Evolutionary conservation across 176 grass and related monocot species (phyloP), one percentile per base, ranked within the genome.

Genomic region (Rhynchospora pubera): DNA sequence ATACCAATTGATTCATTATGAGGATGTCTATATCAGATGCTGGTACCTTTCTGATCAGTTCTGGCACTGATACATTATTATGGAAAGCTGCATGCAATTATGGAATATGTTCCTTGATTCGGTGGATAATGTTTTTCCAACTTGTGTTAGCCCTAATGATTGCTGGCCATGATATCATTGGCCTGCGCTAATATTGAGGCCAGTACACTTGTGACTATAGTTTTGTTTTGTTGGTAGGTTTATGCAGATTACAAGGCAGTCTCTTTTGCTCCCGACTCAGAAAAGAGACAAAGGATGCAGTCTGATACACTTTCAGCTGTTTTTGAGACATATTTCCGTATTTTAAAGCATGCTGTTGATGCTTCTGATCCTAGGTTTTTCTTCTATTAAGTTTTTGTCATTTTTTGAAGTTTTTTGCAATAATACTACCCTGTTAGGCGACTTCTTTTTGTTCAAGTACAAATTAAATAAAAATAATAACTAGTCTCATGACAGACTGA

Each of bases 291-390:
- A 85, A 84, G 70, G 47, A 91, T 93, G 88, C 96, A 98, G 34
- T 90, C 86, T 28, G 96, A 95, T 92, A 87, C 89, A 77, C 84
- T 95, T 3, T 85, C 92, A 77, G 85, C 96, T 81, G 84, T 95
- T 78, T 99, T 99, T 88, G 89, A 99, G 83, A 91, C 87, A 1
- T 99, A 95, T 84, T 99, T 99, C 59, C 92, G 96, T 47, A 95
- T 97, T 85, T 88, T 99, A 85, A 93, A 91, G 55, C 85, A 93
- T 86, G 89, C 82, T 82, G 76, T 93, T 45, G 76, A 50, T 87
- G 61, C 57, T 90, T 83, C 86, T 83, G 74, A 73, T 84, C 87
- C 84, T 78, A 95, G 92, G 96, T 93, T 26, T 12, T 16, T 51
- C 11, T 78, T 56, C 55, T 62, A 70, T 91, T 30, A 59, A 3